Conservation (phyloP, 768 basidiomycete species). For the Auricularia sp. region DNA sequence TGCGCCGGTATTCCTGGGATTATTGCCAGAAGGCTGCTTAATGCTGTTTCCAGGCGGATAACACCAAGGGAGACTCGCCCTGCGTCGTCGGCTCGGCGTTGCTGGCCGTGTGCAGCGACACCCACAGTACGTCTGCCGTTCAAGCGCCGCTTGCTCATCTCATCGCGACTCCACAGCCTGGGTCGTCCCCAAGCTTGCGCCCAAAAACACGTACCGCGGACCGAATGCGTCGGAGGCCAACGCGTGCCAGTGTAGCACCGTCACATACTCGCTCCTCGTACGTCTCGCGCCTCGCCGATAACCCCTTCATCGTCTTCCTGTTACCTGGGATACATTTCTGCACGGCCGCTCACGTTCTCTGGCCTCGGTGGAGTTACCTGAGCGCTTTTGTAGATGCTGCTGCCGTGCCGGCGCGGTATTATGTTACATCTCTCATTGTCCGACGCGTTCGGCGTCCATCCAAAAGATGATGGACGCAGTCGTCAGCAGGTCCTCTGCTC, state of each 20-base stretch:
- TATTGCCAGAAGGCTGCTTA: too few species aligned
- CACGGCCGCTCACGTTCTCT: not conserved
- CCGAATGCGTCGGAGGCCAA: not conserved
- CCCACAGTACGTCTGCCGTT: not conserved
- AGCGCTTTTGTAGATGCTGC: too few species aligned
- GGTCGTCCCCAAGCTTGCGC: not conserved
- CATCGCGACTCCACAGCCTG: not conserved
- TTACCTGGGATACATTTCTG: not conserved
- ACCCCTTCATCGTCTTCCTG: not conserved
- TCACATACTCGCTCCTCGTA: not conserved
- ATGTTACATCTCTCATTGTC: too few species aligned
- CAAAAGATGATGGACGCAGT: too few species aligned
- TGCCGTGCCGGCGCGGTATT: too few species aligned
- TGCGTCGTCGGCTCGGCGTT: not conserved
- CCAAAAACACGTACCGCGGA: not conserved
- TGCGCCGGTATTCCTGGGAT: not conserved
- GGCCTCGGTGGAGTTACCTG: too few species aligned
- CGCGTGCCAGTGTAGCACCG: not conserved
- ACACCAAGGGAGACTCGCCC: not conserved
- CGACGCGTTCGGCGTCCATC: too few species aligned
- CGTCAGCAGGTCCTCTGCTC: not conserved
- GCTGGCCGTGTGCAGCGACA: not conserved
- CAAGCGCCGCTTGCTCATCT: not conserved
- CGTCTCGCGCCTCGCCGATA: not conserved
- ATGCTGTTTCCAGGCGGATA: not conserved